Evolutionary conservation across 129 eudicot genomes (phyloP).

Genomic region (Oenanthe sinensis): DNA sequence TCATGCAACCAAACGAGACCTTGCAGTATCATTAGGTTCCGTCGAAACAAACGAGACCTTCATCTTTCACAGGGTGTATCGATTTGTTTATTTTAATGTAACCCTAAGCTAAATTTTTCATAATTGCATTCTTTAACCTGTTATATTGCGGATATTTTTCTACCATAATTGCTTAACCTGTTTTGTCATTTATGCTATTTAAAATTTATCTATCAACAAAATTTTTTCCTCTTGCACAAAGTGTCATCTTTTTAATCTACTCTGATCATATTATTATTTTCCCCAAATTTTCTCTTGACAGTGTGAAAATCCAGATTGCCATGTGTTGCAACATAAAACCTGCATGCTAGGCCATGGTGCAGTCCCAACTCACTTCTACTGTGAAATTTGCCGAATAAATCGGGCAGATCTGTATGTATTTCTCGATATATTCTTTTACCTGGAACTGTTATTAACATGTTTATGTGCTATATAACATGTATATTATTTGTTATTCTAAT

Average conservation of each 20-base stretch:
- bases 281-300: slow-evolving; percentile 12
- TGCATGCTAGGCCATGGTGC: slow-evolving; percentile 37
- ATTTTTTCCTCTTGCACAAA: not conserved
- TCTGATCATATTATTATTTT: slow-evolving; percentile 3
- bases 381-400: slow-evolving; percentile 46
- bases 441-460: not conserved
- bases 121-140: not conserved
- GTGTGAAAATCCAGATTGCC: slow-evolving; percentile 52
- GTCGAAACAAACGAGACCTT: no score
- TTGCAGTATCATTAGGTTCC: no score
- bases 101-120: not conserved
- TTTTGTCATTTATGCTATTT: not conserved
- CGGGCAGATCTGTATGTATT: slow-evolving; percentile 54
- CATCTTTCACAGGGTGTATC: no score
- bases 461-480: not conserved
- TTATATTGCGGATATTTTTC: not conserved
- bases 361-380: slow-evolving; percentile 37
- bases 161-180: not conserved
- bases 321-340: slow-evolving; percentile 35
- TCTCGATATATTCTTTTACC: not conserved
- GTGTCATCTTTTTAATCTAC: slow-evolving; percentile 4
- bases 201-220: not conserved
- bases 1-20: no score
- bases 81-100: not conserved
- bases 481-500: no score